These are phyloP conservation scores for Geranium incanum DNA, from an alignment of 441 rosid species.

Conservation along the genomic window DNA sequence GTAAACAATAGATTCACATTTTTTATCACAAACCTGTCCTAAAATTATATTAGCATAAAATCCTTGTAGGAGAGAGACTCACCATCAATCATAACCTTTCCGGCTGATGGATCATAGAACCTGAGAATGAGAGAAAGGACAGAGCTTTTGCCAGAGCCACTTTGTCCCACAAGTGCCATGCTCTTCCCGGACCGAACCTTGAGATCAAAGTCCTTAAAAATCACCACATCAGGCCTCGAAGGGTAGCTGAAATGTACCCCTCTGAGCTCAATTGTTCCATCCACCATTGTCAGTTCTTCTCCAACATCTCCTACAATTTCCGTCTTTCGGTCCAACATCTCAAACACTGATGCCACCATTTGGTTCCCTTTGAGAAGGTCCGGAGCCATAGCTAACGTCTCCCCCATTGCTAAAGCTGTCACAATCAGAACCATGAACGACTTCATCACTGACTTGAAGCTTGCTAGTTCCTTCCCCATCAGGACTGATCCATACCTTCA, in stretches of 20 bases:
- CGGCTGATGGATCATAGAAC: slow-evolving; percentile 89
- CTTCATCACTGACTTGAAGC: slow-evolving; percentile 80
- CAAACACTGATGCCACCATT: slow-evolving; percentile 68
- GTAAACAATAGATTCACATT: too few species aligned
- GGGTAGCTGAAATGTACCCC: slow-evolving; percentile 96
- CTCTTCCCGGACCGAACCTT: slow-evolving; percentile 90
- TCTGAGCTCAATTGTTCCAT: slow-evolving; percentile 88
- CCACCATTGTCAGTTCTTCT: slow-evolving; percentile 70
- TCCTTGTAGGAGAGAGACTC: slow-evolving; percentile 8
- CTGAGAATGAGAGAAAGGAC: slow-evolving; percentile 71
- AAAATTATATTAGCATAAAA: neutral
- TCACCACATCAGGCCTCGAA: slow-evolving; percentile 70
- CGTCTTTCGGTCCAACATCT: slow-evolving; percentile 89
- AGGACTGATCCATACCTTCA: slow-evolving; percentile 81
- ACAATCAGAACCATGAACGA: slow-evolving; percentile 92
- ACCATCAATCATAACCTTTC: slow-evolving; percentile 81
- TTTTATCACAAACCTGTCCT: neutral
- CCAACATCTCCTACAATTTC: slow-evolving; percentile 88
- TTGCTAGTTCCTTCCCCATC: slow-evolving; percentile 73
- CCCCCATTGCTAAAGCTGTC: slow-evolving; percentile 61
- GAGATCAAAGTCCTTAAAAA: slow-evolving; percentile 77
- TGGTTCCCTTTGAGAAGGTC: slow-evolving; percentile 44
- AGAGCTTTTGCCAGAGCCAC: slow-evolving; percentile 98
- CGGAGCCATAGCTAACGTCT: slow-evolving; percentile 58
- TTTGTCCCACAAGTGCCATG: slow-evolving; percentile 95